Evolutionary conservation across 768 basidiomycete species (phyloP), one percentile per base, ranked within the genome.

Genomic region (Suillus subaureus): DNA sequence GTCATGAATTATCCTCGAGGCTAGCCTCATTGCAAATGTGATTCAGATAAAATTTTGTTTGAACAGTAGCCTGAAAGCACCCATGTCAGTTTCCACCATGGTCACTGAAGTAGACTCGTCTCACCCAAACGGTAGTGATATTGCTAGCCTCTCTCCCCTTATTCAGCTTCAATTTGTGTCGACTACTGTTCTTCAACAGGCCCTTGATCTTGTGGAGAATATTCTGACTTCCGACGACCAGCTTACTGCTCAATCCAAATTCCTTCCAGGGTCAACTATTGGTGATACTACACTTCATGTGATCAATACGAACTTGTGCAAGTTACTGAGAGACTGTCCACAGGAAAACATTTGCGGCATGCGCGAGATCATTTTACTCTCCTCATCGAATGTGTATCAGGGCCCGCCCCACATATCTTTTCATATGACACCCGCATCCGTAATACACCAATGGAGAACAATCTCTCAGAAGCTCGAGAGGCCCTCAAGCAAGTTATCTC

Each of bases 261-360:
- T 85, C 71, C 82, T 95, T 61, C 91, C 92, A n/a, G 93, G 93
- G 18, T 93, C 92, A 12, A 94, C 93, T 6, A 95, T 95, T 64
- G 93, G 93, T 92, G 54, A 75, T 65, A 74, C 70, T 63, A 6
- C 49, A 21, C 60, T 61, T 63, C 21, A 5, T 35, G 16, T 35
- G 51, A 28, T 42, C 39, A 18, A 28, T 21, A 42, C 9, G 12
- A 33, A 28, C 56, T 56, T 42, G 52, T n/a, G 47, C n/a, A 42
- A 42, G 43, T 54, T 61, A 23, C 31, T 62, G 35, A 56, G 60
- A 45, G 47, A 62, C 55, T 13, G 28, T n/a, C 43, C 21, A 63
- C 68, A 94, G 93, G 93, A 58, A 95, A 95, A 78, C 93, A 95
- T 73, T 74, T 95, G 51, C 87, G 93, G 45, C 93, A 95, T 81